Evolutionary conservation across 768 basidiomycete species (phyloP), one percentile per base, ranked within the genome.

Genomic region (Filobasidium floriforme): DNA sequence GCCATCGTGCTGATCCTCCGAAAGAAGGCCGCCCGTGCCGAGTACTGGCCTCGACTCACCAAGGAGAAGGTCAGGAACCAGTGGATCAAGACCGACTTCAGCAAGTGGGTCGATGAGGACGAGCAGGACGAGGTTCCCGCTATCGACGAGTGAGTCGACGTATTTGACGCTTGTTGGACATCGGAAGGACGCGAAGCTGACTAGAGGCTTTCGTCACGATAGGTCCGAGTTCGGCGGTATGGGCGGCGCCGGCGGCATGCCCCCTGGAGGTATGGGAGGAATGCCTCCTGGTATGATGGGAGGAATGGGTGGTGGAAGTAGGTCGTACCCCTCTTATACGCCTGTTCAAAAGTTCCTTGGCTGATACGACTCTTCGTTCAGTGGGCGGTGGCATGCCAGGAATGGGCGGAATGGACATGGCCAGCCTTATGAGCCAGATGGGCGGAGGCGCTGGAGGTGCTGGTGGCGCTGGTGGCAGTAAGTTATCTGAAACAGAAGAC

Each of bases 31-130:
- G 73, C 77, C 37, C 80, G 87, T 75, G 76, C 80, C 15, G 94
- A 92, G 71, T 98, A 84, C 80, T 98, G 94, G 94, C 89, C 90
- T 28, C 85, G 93, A 66, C 82, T 98, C 61, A 92, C 89, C 57
- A 92, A 94, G 79, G 89, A 89, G 67, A 93, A 92, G 79, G 75
- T 84, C 67, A 89, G 84, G 80, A 85, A 83, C 60, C 81, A 86
- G 65, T 93, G 85, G 80, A 81, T 97, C 79, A 97, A 96, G 84
- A 96, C 92, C 54, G 90, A 97, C 79, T 97, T 97, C 78, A 82
- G 82, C 70, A 94, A 89, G 81, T 97, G 92, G 92, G 88, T 89
- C 49, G 93, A 97, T 74, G 93, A 97, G 81, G 94, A 97, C 76
- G 93, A 98, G 77, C 94, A 97, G 80, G 88, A 89, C 46, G 88